Evolutionary conservation across 345 rosid species (phyloP).

Genomic region (Eucalyptus tenuipes): DNA sequence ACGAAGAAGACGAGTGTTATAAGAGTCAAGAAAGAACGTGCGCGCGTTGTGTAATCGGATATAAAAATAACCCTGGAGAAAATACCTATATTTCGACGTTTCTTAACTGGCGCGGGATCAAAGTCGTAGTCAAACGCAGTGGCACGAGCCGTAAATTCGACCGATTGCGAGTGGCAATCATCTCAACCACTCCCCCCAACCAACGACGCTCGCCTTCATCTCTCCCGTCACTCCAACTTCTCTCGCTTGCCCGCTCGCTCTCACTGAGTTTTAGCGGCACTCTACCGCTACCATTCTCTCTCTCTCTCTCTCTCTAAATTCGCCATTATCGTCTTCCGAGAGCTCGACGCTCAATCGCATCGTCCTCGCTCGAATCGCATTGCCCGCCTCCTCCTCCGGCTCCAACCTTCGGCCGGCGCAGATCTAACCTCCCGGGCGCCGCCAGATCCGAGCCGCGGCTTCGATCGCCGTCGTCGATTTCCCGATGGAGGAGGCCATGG

Average conservation of each 20-base stretch:
- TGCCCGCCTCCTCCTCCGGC: not conserved
- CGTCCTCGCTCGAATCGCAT: not conserved
- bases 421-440: not conserved
- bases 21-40: not conserved
- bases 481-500: conserved; percentile 91
- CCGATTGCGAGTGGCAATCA: conserved; percentile 2
- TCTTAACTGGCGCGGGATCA: not conserved
- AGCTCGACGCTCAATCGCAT: not conserved
- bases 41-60: not conserved
- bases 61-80: not conserved
- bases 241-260: not conserved
- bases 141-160: conserved; percentile 30
- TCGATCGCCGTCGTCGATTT: conserved; percentile 23
- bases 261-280: conserved; percentile 17
- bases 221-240: conserved; percentile 8
- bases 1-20: not conserved
- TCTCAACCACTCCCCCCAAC: conserved; percentile 4
- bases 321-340: not conserved
- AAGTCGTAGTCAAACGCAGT: not conserved
- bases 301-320: not conserved
- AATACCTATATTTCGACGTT: not conserved
- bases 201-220: conserved; percentile 6
- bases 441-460: conserved; percentile 32
- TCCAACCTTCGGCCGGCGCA: not conserved
- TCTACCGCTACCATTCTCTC: conserved; percentile 9